Conservation (phyloP, 306 rosid genomes). For the Mucuna pruriens region DNA sequence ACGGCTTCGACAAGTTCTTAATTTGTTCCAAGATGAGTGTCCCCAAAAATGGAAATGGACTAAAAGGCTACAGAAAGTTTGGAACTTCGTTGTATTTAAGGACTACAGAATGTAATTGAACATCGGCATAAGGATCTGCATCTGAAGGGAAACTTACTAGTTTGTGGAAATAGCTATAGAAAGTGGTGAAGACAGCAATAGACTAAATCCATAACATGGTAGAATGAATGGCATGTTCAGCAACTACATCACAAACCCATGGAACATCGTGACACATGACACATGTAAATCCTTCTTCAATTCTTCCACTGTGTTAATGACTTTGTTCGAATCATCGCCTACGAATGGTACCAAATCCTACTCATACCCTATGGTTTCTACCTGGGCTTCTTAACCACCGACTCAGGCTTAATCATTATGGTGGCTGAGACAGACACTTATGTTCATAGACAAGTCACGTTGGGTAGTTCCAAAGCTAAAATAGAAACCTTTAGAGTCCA, state of each 20-base stretch:
- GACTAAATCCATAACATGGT: slow-evolving; percentile 75
- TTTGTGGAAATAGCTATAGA: slow-evolving; percentile 54
- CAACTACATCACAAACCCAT: slow-evolving; percentile 69
- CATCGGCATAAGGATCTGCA: slow-evolving; percentile 47
- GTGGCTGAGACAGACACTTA: no score
- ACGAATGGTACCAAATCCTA: no score
- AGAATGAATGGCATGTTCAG: slow-evolving; percentile 46
- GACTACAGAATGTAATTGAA: slow-evolving; percentile 47
- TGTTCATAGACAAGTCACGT: no score
- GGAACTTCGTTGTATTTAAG: slow-evolving; percentile 66
- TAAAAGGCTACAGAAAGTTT: slow-evolving; percentile 57
- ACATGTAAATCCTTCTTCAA: no score
- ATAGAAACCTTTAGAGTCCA: no score
- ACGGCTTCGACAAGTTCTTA: slow-evolving; percentile 45
- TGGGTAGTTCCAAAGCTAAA: no score
- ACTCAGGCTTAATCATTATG: no score
- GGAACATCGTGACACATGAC: no score
- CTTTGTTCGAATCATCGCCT: no score
- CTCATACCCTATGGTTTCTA: no score
- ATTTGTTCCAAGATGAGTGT: slow-evolving; percentile 54
- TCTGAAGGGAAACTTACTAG: slow-evolving; percentile 59
- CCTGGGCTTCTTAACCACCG: no score
- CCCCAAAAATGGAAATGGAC: slow-evolving; percentile 34
- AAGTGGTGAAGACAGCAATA: slow-evolving; percentile 56
- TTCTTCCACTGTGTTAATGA: no score